Evolutionary conservation across 768 basidiomycete genomes (phyloP).

Genomic region (Boletus vermiculosoides): DNA sequence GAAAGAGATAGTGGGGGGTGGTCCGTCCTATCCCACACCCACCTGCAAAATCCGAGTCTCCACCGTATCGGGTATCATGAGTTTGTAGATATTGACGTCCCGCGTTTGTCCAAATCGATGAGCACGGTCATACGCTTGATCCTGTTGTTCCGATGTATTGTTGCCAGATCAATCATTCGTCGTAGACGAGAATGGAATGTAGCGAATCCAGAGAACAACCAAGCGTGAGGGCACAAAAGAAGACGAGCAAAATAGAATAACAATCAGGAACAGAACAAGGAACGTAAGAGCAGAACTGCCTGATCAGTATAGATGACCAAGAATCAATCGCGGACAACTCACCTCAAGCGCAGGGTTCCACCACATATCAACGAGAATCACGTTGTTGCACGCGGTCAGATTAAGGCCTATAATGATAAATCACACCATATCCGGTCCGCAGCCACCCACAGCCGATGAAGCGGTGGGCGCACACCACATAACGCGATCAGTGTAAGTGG

Average conservation of each 20-base stretch:
- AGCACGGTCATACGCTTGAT: conserved; percentile 91
- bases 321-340: conserved; percentile 20
- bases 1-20: neutral
- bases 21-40: conserved; percentile 8
- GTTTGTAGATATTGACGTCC: conserved; percentile 85
- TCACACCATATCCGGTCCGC: neutral
- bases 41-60: conserved; percentile 84
- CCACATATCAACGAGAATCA: conserved; percentile 92
- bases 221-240: neutral
- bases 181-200: neutral
- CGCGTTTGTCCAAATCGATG: conserved; percentile 88
- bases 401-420: conserved; percentile 64
- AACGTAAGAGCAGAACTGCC: neutral
- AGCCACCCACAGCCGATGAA: conserved; percentile 3
- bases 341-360: conserved; percentile 91
- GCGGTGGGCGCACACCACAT: neutral
- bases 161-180: neutral
- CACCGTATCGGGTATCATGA: conserved; percentile 83
- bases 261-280: neutral
- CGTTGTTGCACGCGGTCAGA: conserved; percentile 90
- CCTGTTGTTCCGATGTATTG: conserved; percentile 39
- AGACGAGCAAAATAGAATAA: neutral
- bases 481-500: neutral
- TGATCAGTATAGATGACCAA: conserved; percentile 9
- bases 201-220: neutral